Evolutionary conservation across 257 asterid genomes (phyloP).

Genomic region (Penstemon barbatus): DNA sequence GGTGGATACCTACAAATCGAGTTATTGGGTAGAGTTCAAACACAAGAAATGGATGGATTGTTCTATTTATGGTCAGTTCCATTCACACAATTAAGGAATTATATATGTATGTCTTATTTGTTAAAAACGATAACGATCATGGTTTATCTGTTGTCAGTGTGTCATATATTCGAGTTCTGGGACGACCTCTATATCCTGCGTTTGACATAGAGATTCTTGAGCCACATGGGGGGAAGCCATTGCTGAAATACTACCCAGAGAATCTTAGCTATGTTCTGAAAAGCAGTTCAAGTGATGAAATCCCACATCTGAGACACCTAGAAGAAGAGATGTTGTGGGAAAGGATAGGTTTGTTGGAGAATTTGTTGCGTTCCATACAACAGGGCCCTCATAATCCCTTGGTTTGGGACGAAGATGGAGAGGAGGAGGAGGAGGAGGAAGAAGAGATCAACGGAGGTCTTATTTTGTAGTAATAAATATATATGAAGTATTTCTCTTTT

Average conservation of each 20-base stretch:
- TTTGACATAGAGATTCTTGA: constrained; percentile 44
- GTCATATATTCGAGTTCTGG: constrained; percentile 57
- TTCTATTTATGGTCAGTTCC: constrained; percentile 71
- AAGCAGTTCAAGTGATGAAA: constrained; percentile 27
- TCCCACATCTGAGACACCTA: constrained; percentile 28
- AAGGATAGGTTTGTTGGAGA: constrained; percentile 39
- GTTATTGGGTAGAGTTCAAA: constrained; percentile 70
- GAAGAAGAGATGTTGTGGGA: constrained; percentile 46
- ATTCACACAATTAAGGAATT: neutral
- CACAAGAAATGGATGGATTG: constrained; percentile 56
- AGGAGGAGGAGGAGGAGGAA: neutral
- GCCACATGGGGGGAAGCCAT: constrained; percentile 48
- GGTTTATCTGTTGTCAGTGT: constrained; percentile 45
- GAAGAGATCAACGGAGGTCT: constrained; percentile 23
- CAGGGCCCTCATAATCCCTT: constrained; percentile 27
- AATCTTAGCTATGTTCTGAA: constrained; percentile 36
- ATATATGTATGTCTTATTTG: too few relatives aligned
- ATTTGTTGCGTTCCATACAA: constrained; percentile 39
- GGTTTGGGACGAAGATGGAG: constrained; percentile 30
- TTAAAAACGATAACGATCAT: too few relatives aligned
- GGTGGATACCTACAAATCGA: constrained; percentile 81
- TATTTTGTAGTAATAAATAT: constrained; percentile 5
- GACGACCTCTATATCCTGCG: constrained; percentile 64
- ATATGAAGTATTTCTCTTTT: neutral
- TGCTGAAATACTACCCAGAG: constrained; percentile 42